A percentile compares a stretch with the other conserved stretches of the same genome.
phyloP scores from a whole-genome alignment of 2,329 filamentous ascomycete species.

The Penicillium sp. region DNA sequence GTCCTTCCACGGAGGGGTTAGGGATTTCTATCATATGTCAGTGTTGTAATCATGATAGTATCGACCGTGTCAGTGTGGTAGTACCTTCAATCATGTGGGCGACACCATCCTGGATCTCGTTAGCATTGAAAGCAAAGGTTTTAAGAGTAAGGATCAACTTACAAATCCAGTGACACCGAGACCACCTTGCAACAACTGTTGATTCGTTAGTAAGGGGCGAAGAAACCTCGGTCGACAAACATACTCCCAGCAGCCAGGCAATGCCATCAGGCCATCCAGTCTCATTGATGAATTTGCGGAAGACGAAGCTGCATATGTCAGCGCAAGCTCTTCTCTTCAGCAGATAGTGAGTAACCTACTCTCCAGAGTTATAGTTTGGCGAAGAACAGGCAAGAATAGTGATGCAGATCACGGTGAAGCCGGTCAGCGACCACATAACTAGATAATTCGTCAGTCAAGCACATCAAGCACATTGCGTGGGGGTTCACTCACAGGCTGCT shows the following conservation, averaged over 20 bases:
- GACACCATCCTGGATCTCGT: slow-evolving; percentile 38
- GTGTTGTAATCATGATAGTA: not conserved
- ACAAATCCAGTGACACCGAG: slow-evolving; percentile 60
- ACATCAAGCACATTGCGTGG: not conserved
- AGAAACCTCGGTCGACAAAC: slow-evolving; percentile 10
- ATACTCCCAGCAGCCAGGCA: slow-evolving; percentile 50
- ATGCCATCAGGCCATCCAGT: slow-evolving; percentile 71
- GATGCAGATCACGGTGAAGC: slow-evolving; percentile 72
- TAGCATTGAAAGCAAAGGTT: slow-evolving; percentile 5
- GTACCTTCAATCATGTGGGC: slow-evolving; percentile 59
- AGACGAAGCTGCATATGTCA: slow-evolving; percentile 51
- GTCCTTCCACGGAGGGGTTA: slow-evolving; percentile 58
- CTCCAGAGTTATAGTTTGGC: slow-evolving; percentile 65
- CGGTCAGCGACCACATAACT: slow-evolving; percentile 61
- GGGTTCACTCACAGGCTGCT: slow-evolving; percentile 54
- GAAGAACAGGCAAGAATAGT: slow-evolving; percentile 69
- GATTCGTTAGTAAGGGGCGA: slow-evolving; percentile 23
- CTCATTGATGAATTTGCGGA: slow-evolving; percentile 68
- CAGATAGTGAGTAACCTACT: slow-evolving; percentile 52
- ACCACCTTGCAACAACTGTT: slow-evolving; percentile 53
- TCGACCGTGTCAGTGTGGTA: not conserved
- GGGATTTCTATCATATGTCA: slow-evolving; percentile 41
- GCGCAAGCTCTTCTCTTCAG: not conserved
- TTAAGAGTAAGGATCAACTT: slow-evolving; percentile 20
- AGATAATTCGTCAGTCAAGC: not conserved